These are phyloP conservation scores for Xylaria sp. DNA, from an alignment of 2,329 filamentous ascomycete genomes.

Conservation along the genomic window DNA sequence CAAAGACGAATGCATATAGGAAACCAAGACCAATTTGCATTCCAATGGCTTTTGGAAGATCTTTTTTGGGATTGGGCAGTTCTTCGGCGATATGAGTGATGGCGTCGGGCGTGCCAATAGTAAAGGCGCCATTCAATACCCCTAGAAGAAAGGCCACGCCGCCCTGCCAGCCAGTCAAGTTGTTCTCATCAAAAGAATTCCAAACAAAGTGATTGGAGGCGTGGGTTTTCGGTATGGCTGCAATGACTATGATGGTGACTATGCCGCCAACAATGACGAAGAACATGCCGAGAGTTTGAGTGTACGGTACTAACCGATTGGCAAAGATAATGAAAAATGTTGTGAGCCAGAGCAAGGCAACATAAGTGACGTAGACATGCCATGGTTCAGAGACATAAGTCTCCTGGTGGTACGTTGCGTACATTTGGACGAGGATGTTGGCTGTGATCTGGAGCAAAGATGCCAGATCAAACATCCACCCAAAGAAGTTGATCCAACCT, in stretches of 20 bases:
- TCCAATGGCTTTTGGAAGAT: constrained; percentile 57
- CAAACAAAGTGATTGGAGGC: constrained; percentile 60
- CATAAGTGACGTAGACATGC: constrained; percentile 65
- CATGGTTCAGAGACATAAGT: constrained; percentile 56
- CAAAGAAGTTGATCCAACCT: constrained; percentile 60
- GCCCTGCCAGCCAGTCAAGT: constrained; percentile 57
- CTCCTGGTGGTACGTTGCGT: constrained; percentile 61
- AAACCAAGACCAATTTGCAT: constrained; percentile 54
- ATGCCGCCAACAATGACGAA: constrained; percentile 59
- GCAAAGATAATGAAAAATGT: constrained; percentile 59
- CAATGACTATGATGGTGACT: constrained; percentile 57
- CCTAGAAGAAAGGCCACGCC: constrained; percentile 70
- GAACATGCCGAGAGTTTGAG: constrained; percentile 58
- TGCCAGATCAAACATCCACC: constrained; percentile 67
- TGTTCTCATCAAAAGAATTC: constrained; percentile 53
- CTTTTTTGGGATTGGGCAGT: constrained; percentile 53
- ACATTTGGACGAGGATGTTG: constrained; percentile 66
- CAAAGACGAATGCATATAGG: constrained; percentile 57
- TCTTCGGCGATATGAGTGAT: constrained; percentile 68
- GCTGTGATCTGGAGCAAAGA: constrained; percentile 63
- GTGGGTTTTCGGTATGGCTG: constrained; percentile 58
- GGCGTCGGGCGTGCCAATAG: constrained; percentile 68
- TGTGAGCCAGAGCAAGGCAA: constrained; percentile 60
- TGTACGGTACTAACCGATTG: constrained; percentile 61
- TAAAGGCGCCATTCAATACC: constrained; percentile 70